Evolutionary conservation across 73 alveolate species (phyloP).

Genomic region (Paramecium caudatum): DNA sequence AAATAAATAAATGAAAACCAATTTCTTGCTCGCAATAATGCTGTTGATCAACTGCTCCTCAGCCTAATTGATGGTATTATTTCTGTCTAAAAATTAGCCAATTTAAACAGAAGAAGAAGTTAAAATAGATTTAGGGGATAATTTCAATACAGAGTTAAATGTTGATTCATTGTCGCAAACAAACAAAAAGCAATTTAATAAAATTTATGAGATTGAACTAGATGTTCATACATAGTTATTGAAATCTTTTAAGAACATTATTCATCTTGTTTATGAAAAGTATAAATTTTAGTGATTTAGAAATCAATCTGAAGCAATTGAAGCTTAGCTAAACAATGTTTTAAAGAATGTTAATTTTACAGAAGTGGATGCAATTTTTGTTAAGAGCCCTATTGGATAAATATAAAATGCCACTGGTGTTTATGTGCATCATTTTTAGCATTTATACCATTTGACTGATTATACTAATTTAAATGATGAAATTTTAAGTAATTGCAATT

Average conservation of each 20-base stretch:
- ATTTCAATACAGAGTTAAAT: not conserved
- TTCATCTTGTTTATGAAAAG: not conserved
- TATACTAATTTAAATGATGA: not conserved
- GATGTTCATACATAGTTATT: not conserved
- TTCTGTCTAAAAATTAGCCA: not conserved
- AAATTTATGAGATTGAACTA: constrained; percentile 53
- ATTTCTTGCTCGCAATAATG: not conserved
- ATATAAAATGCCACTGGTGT: not conserved
- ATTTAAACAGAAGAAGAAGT: constrained; percentile 40
- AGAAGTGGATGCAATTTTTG: not conserved
- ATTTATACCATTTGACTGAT: not conserved
- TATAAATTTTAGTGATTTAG: not conserved
- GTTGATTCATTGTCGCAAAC: not conserved
- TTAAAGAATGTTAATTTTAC: not conserved
- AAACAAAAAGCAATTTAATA: not conserved
- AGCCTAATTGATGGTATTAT: not conserved
- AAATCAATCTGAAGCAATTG: not conserved
- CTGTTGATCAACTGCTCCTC: not conserved
- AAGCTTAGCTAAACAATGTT: not conserved
- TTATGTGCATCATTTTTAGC: not conserved
- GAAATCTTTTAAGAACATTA: constrained; percentile 32
- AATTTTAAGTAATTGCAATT: not conserved
- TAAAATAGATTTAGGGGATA: constrained; percentile 31
- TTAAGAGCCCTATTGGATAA: constrained; percentile 28
- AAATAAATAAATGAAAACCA: not conserved